Percentiles rank a stretch among this genome's conserved stretches.
These are phyloP conservation scores for Zelonia costaricensis DNA, from an alignment of 208 protist species.

Conservation along the genomic window DNA sequence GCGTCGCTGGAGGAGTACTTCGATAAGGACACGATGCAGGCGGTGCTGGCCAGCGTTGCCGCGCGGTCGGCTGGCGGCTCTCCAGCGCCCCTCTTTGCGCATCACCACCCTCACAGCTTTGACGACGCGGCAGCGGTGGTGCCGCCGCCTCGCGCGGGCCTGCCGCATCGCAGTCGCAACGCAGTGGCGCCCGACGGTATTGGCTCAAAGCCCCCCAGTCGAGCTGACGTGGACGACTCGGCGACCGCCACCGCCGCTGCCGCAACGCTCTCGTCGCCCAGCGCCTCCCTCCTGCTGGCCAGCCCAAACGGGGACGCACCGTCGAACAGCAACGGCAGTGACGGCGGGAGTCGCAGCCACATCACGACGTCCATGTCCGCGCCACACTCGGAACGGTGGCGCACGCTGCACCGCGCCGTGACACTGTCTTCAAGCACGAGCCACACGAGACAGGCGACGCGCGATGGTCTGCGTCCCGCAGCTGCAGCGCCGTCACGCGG, in stretches of 20 bases:
- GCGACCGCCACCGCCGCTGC: not conserved
- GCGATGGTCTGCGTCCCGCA: no score
- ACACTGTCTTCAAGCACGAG: not conserved
- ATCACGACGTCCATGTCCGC: not conserved
- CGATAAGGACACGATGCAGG: conserved; percentile 18
- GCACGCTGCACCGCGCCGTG: no score
- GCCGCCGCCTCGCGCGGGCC: not conserved
- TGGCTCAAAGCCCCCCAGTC: no score
- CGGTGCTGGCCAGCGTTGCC: conserved; percentile 16
- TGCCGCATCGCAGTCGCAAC: no score
- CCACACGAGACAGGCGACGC: not conserved
- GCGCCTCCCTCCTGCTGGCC: conserved; percentile 2
- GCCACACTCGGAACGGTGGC: no score
- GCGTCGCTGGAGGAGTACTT: conserved; percentile 12
- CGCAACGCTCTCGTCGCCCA: conserved; percentile 10
- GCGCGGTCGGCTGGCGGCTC: not conserved
- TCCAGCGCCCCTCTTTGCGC: no score
- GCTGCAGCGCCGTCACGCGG: not conserved
- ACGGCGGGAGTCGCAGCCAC: no score
- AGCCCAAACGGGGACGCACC: not conserved
- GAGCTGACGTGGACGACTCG: not conserved
- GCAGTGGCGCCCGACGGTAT: no score
- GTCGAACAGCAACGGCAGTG: not conserved
- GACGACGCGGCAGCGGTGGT: not conserved
- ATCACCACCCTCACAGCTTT: no score